Conservation (phyloP, 164 flowering plant species). For the Pachysandra terminalis region DNA sequence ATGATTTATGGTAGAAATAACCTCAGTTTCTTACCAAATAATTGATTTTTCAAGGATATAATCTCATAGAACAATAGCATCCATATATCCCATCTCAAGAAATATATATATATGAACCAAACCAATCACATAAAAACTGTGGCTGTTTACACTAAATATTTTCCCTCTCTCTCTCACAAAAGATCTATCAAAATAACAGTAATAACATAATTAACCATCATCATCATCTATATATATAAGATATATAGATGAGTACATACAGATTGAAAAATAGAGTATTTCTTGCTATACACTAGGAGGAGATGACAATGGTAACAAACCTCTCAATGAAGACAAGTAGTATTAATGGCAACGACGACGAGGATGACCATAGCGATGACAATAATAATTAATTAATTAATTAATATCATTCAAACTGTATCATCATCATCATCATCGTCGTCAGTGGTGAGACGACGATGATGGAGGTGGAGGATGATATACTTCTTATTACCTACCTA, state of each 20-base stretch:
- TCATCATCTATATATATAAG: slow-evolving; percentile 25
- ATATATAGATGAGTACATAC: slow-evolving; percentile 17
- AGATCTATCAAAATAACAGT: slow-evolving; percentile 9
- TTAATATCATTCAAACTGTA: neutral
- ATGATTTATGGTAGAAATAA: neutral
- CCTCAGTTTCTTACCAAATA: neutral
- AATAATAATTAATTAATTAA: neutral
- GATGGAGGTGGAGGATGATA: neutral
- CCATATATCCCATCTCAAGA: neutral
- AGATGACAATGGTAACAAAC: slow-evolving; percentile 21
- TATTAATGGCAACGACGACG: slow-evolving; percentile 17
- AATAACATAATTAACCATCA: slow-evolving; percentile 12
- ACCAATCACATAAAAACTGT: slow-evolving; percentile 9
- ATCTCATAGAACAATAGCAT: neutral
- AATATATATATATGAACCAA: slow-evolving; percentile 1
- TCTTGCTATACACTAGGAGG: slow-evolving; percentile 30
- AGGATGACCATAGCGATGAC: slow-evolving; percentile 10
- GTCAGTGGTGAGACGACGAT: neutral
- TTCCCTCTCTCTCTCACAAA: neutral
- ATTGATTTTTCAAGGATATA: neutral
- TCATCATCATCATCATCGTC: neutral
- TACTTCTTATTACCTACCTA: slow-evolving; percentile 17
- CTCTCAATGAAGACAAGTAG: slow-evolving; percentile 30
- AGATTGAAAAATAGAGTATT: slow-evolving; percentile 21
- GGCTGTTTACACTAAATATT: neutral